Evolutionary conservation across 2,329 filamentous ascomycete genomes (phyloP), one percentile per base, ranked within the genome.

Genomic region (Hortaea werneckii): DNA sequence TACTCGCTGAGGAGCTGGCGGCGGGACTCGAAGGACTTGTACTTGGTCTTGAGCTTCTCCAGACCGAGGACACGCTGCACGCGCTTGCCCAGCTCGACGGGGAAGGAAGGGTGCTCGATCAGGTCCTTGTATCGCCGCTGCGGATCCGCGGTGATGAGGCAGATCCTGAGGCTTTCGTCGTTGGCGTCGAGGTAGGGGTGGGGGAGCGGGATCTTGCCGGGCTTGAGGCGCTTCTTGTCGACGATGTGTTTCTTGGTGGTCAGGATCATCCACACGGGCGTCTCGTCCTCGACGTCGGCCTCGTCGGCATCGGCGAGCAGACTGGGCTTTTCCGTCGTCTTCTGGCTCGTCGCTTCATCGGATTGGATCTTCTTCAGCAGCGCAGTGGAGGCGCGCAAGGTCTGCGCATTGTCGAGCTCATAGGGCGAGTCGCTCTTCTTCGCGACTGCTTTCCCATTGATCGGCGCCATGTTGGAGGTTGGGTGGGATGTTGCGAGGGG

Each of bases 101-200:
- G 71, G 59, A 72, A 76, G 34, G 79, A 76, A 37, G 83, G 77
- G 45, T 83, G 79, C 43, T 80, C 82, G 52, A 95, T 76, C 40
- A 94, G 76, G 66, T 96, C 83, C 73, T 96, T 96, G 76, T 92
- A 94, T 45, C 80, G 77, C 54, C 88, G 80, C 74, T 95, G 88
- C 1, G 81, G 80, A 55, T 83, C 80, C 56, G 87, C 86, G 46
- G 83, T 87, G 66, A 95, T 94, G 50, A 95, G 74, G 69, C 89
- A 95, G 67, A 95, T 75, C 57, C 80, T 83, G 47, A 80, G 48
- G n/a, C 48, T 54, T 34, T 57, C 54, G 41, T 57, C 52, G 1
- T 51, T 50, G 9, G 53, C 71, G 46, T 76, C 77, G 82, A 41
- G 87, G 86, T 44, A 94, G 73, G 54, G 74, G 44, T 65, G 51